Evolutionary conservation across 805 yeast genomes (phyloP), one percentile per base, ranked within the genome.

Genomic region (Sungouiozyma ichnusensis): DNA sequence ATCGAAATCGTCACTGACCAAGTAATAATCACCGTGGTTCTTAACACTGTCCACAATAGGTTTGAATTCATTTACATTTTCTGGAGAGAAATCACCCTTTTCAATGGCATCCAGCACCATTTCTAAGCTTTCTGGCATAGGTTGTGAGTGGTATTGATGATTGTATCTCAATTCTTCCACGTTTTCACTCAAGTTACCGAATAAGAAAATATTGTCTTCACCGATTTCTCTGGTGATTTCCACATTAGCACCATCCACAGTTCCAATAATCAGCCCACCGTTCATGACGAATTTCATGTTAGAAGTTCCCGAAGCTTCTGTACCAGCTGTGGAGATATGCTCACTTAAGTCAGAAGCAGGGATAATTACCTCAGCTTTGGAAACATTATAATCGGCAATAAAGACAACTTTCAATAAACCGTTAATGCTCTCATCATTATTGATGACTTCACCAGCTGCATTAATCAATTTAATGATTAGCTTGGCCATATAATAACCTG

Each of bases 401-500:
- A 84, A 87, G 33, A 83, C 86, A 43, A 86, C 95, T 66, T 87
- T 85, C 55, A 87, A 74, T 54, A 82, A 68, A 52, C 81, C 82
- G 32, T 74, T 84, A 56, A 85, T 72, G 20, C 81, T 88, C 1
- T 72, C 64, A 59, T 87, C 97, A 46, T 72, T 72, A 65, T 87
- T 87, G 48, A 87, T 77, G 39, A 85, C 90, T 4, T 76, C 79
- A 27, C 84, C 80, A 33, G 86, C 96, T 41, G 83, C 65, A 62
- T 84, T 87, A 57, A 87, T 75, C 62, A 87, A 72, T 63, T 86
- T 85, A 60, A 87, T 88, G 56, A 87, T 84, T 44, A 83, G 75
- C 66, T 87, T 87, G 45, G 97, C 97, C 78, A 87, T 85, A 67
- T 85, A 87, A 63, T 87, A 87, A 50, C 97, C 97, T n/a, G 97